Percentiles rank a stretch among this genome's conserved stretches.
Conservation (phyloP, 768 basidiomycete species). For the Panellus pusillus region DNA sequence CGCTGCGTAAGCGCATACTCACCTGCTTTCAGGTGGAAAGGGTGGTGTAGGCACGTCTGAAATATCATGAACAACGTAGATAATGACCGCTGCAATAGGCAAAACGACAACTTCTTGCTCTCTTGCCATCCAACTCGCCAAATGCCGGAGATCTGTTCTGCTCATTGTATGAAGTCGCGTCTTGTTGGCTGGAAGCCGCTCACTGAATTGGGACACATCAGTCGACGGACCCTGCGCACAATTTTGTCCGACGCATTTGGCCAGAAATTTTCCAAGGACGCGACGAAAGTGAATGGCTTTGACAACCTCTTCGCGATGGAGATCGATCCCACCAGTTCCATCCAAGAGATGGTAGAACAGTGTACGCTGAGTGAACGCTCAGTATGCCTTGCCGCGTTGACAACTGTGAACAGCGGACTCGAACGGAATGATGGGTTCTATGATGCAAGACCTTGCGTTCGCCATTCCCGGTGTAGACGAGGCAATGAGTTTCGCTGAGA, state of each 20-base stretch:
- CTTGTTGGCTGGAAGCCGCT: neutral
- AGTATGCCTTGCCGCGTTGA: neutral
- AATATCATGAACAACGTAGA: neutral
- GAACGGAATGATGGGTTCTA: conserved; percentile 95
- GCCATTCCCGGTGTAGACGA: conserved; percentile 99
- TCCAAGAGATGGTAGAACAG: conserved; percentile 99
- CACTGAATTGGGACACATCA: conserved; percentile 29
- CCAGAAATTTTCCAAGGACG: conserved; percentile 99
- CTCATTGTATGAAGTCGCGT: conserved; percentile 69
- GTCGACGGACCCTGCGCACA: conserved; percentile 99
- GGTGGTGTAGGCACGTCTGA: conserved; percentile 89
- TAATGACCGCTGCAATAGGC: conserved; percentile 45
- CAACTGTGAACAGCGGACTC: conserved; percentile 59
- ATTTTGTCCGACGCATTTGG: conserved; percentile 97
- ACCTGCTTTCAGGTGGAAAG: conserved; percentile 75
- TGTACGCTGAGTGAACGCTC: conserved; percentile 49
- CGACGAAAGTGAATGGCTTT: conserved; percentile 96
- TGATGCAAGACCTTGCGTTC: conserved; percentile 99
- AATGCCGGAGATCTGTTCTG: conserved; percentile 90
- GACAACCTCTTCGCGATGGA: conserved; percentile 98
- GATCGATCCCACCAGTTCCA: conserved; percentile 96
- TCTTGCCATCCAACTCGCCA: conserved; percentile 93
- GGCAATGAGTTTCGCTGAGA: conserved; percentile 99
- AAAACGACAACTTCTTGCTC: conserved; percentile 99
- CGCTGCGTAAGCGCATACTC: conserved; percentile 1